These are phyloP conservation scores for Ophiostoma triangulosporum DNA, from an alignment of 2,329 filamentous ascomycete species.

Conservation along the genomic window DNA sequence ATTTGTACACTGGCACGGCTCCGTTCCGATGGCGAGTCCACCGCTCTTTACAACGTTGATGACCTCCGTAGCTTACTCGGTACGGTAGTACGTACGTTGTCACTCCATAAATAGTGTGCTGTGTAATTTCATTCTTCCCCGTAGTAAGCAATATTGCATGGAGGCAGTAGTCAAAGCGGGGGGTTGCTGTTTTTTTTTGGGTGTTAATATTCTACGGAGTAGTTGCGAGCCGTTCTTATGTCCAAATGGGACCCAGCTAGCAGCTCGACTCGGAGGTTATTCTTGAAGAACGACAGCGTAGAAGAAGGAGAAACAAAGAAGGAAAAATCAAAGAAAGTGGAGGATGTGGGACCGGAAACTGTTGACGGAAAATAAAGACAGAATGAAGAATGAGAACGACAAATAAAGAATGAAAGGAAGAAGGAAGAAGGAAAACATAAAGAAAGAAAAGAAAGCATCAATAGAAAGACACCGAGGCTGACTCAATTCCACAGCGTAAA, in stretches of 20 bases:
- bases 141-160: neutral
- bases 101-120: too few relatives aligned
- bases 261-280: neutral
- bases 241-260: neutral
- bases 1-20: too few relatives aligned
- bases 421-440: neutral
- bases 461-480: neutral
- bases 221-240: too few relatives aligned
- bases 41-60: too few relatives aligned
- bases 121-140: neutral
- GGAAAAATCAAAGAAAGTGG: neutral
- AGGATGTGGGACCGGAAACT: too few relatives aligned
- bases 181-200: too few relatives aligned
- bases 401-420: neutral
- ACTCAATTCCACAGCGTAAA: neutral
- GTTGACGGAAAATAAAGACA: neutral
- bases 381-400: neutral
- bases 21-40: too few relatives aligned
- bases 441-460: neutral
- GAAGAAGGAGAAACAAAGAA: neutral
- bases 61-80: too few relatives aligned
- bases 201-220: too few relatives aligned
- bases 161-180: too few relatives aligned
- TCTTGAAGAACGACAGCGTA: neutral
- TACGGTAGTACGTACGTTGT: too few relatives aligned